phyloP scores from a whole-genome alignment of 2,329 filamentous ascomycete genomes.

The Arthrobotrys musiformis region DNA sequence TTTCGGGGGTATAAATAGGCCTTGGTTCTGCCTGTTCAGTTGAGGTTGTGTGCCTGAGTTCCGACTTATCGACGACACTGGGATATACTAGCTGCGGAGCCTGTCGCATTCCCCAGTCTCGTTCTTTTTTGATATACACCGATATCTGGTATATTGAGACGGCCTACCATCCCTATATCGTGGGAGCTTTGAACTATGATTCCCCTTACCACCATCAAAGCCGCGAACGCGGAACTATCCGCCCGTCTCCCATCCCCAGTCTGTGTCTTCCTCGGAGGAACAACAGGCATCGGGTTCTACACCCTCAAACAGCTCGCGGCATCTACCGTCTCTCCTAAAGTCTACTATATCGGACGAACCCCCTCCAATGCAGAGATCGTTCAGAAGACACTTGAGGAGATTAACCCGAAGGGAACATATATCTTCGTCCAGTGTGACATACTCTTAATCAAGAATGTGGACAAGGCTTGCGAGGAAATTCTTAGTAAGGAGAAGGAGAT shows the following conservation, averaged over 20 bases:
- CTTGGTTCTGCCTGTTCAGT: background rate
- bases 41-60: background rate
- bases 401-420: conserved; percentile 65
- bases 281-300: conserved; percentile 67
- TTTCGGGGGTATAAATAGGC: conserved; percentile 19
- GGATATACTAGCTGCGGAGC: too few relatives aligned
- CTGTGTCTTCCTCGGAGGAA: conserved; percentile 67
- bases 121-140: too few relatives aligned
- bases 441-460: conserved; percentile 66
- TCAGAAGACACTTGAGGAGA: conserved; percentile 63
- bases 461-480: conserved; percentile 67
- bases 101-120: too few relatives aligned
- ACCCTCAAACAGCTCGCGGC: conserved; percentile 65
- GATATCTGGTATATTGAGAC: too few relatives aligned
- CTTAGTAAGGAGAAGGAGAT: conserved; percentile 66
- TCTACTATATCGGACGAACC: conserved; percentile 67
- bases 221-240: conserved; percentile 63
- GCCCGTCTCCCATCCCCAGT: conserved; percentile 63
- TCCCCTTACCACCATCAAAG: conserved; percentile 59
- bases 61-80: conserved; percentile 4
- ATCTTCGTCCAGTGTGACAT: conserved; percentile 66
- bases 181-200: conserved; percentile 60
- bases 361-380: conserved; percentile 62
- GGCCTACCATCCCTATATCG: too few relatives aligned
- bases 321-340: conserved; percentile 59